Base-by-base conservation (phyloP, 106 monocot genomes). In the Gastrodia elata region DNA sequence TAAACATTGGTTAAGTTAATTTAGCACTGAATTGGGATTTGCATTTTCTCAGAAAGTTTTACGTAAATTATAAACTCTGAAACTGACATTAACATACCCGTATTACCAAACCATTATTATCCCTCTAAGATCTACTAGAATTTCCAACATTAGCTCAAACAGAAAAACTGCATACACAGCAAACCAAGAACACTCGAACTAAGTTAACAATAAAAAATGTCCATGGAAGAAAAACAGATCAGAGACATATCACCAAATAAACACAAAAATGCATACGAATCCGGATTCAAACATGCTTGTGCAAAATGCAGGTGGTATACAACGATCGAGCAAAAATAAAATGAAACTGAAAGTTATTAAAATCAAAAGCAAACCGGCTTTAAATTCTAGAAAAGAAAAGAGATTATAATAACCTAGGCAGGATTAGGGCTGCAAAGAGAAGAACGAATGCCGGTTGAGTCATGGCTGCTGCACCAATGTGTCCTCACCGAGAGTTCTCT, bases 401-500 rank as follows among this genome's bases (percentile, higher is more conserved):
- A 69, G 40, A 67, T 0, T 6, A 20, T 27, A 13, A 40, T 8
- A 69, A 76, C 76, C 76, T 68, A 25, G 18, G 69, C 37, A 76
- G 6, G 34, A 69, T 38, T 25, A 76, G 52, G 56, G 68, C 52
- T 11, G 37, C 68, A 38, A 52, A 69, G 55, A 76, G 27, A 55
- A 69, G 37, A 56, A 55, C 14, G 68, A 69, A 26, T 37, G 2
- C 39, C n/a, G 76, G 10, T 25, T 22, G 46, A 35, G 8, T 55
- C 76, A 76, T 76, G 24, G 40, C 25, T 40, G 67, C 39, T 2
- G 40, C 39, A 25, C 40, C 69, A 36, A 61, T 32, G 30, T 22
- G 22, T n/a, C n/a, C 22, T 22, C n/a, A 52, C 52, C 52, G n/a
- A n/a, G n/a, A n/a, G n/a, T n/a, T n/a, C n/a, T n/a, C n/a, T n/a